phyloP scores from a whole-genome alignment of 2,329 filamentous ascomycete species.

The Epichloe sibirici region DNA sequence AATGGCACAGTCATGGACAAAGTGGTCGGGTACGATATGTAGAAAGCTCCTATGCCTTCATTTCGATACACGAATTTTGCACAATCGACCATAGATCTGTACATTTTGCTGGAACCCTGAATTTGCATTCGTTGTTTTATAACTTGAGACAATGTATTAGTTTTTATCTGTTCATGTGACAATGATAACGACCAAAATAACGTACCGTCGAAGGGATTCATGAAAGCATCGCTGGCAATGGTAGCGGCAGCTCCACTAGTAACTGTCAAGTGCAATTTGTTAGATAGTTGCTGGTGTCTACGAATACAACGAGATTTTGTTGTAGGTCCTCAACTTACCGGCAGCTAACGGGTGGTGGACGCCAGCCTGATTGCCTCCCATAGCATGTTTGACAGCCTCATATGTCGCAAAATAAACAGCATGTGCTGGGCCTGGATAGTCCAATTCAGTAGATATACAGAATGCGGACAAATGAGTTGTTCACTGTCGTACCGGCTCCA shows the following conservation, averaged over 20 bases:
- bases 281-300: not conserved
- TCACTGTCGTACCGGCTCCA: conserved; percentile 61
- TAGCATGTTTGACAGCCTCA: conserved; percentile 89
- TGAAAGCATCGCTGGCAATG: conserved; percentile 92
- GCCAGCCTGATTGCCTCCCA: conserved; percentile 80
- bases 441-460: not conserved
- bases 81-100: conserved; percentile 78
- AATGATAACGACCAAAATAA: not conserved
- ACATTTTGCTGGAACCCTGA: conserved; percentile 77
- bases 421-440: conserved; percentile 71
- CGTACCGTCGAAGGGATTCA: conserved; percentile 98
- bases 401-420: conserved; percentile 98
- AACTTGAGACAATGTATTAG: conserved; percentile 39
- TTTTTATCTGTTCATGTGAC: not conserved
- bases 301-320: not conserved
- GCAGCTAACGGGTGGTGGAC: conserved; percentile 88
- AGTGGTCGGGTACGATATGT: conserved; percentile 96
- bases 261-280: conserved; percentile 36
- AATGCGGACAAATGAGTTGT: conserved; percentile 2
- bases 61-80: conserved; percentile 75
- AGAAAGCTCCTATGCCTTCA: conserved; percentile 86
- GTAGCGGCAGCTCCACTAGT: conserved; percentile 90
- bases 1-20: conserved; percentile 98
- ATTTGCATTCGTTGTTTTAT: conserved; percentile 99
- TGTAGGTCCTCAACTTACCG: conserved; percentile 40